Conservation (phyloP, 2,329 filamentous ascomycete species). For the Huntiella moniliformis region DNA sequence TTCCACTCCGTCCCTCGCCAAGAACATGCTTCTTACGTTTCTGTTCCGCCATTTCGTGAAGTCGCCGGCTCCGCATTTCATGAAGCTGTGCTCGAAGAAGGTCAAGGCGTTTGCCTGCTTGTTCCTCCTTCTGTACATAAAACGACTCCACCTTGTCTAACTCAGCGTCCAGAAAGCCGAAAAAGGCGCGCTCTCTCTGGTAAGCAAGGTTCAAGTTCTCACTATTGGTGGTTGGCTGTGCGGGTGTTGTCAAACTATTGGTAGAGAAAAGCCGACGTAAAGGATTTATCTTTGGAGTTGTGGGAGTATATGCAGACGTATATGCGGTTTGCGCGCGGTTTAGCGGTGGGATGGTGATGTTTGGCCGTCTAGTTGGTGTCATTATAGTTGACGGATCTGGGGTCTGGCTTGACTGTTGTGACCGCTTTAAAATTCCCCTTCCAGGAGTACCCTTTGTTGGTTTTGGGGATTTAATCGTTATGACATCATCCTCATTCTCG, state of each 20-base stretch:
- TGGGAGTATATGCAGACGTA: conserved; percentile 3
- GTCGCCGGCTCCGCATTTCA: conserved; percentile 72
- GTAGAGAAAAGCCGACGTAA: conserved; percentile 21
- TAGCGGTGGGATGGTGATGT: background rate
- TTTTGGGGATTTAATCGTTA: conserved; percentile 1
- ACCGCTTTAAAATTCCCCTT: conserved; percentile 4
- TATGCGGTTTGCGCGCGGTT: background rate
- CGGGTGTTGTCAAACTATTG: conserved; percentile 11
- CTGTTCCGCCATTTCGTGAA: conserved; percentile 44
- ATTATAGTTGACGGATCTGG: background rate
- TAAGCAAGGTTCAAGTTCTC: conserved; percentile 40
- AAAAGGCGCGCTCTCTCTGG: conserved; percentile 66
- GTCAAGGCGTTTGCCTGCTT: conserved; percentile 54
- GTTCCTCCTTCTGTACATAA: conserved; percentile 72
- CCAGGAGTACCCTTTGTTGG: background rate
- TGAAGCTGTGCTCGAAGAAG: conserved; percentile 69
- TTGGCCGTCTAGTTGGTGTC: background rate
- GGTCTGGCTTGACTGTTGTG: background rate
- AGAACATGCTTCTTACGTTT: conserved; percentile 18
- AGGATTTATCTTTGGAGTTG: conserved; percentile 15
- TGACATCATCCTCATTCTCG: conserved; percentile 1
- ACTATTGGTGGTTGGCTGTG: background rate
- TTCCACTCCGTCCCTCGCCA: background rate
- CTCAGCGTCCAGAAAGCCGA: conserved; percentile 64
- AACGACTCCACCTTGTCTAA: conserved; percentile 84